Evolutionary conservation across 148 eudicot genomes (phyloP).

Genomic region (Agrostemma githago): DNA sequence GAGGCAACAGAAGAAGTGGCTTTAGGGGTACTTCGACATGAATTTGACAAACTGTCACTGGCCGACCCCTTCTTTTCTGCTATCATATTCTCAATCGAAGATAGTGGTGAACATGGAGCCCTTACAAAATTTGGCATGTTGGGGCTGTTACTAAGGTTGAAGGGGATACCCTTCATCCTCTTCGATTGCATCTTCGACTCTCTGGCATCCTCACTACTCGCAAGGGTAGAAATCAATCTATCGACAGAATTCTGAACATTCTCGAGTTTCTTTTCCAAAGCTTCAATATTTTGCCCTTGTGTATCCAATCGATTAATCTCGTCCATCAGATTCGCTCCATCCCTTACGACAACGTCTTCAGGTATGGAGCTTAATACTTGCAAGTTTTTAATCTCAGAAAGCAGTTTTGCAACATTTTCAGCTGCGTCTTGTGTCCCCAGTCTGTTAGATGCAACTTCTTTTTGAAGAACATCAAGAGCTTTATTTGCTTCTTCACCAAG

Average conservation of each 20-base stretch:
- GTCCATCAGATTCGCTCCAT: constrained; percentile 66
- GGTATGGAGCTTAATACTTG: constrained; percentile 41
- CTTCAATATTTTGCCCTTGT: constrained; percentile 58
- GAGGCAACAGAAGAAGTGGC: constrained; percentile 35
- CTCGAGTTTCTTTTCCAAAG: constrained; percentile 87
- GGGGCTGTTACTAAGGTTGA: constrained; percentile 53
- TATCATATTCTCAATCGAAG: constrained; percentile 61
- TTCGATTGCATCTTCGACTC: constrained; percentile 48
- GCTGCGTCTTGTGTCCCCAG: constrained; percentile 70
- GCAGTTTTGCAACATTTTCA: constrained; percentile 71
- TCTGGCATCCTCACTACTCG: constrained; percentile 47
- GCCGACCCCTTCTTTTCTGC: constrained; percentile 33
- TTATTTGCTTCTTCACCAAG: constrained; percentile 94
- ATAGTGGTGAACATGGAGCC: constrained; percentile 78
- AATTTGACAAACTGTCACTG: constrained; percentile 30
- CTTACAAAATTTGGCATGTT: constrained; percentile 62
- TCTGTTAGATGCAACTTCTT: constrained; percentile 71
- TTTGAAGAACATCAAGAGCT: constrained; percentile 84
- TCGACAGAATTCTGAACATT: constrained; percentile 79
- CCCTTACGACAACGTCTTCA: constrained; percentile 46
- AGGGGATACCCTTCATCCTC: constrained; percentile 60
- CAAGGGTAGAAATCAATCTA: constrained; percentile 50
- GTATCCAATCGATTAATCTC: constrained; percentile 68
- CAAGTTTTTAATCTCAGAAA: constrained; percentile 74
- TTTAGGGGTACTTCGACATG: constrained; percentile 33